These are phyloP conservation scores for Tolypocladium cylindrosporum DNA, from an alignment of 2,329 filamentous ascomycete genomes.

Conservation along the genomic window DNA sequence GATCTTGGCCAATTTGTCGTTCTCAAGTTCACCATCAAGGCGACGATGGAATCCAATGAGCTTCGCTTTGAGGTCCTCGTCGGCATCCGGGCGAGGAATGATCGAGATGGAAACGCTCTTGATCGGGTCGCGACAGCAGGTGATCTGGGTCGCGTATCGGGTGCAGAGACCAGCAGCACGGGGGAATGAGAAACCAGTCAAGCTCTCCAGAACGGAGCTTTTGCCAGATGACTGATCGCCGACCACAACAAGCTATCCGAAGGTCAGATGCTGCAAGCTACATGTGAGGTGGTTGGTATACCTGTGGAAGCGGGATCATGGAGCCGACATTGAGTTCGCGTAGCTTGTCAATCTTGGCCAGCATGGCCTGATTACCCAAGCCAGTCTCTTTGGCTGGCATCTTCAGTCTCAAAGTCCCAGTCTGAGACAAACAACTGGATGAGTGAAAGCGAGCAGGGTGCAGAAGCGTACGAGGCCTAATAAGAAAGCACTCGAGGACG, in stretches of 20 bases:
- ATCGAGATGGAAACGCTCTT: conserved; percentile 26
- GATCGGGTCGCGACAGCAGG: conserved; percentile 16
- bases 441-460: not conserved
- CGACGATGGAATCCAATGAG: conserved; percentile 16
- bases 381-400: conserved; percentile 1
- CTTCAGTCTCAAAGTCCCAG: not conserved
- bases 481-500: not conserved
- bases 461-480: too few species aligned
- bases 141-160: conserved; percentile 31
- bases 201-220: conserved; percentile 68
- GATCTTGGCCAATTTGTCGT: conserved; percentile 22
- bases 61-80: conserved; percentile 5
- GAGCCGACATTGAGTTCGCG: conserved; percentile 28
- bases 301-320: conserved; percentile 38
- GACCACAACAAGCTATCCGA: conserved; percentile 56
- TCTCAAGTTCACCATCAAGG: conserved; percentile 11
- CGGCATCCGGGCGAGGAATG: conserved; percentile 19
- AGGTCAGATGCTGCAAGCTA: not conserved
- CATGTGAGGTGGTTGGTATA: conserved; percentile 35
- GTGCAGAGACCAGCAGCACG: conserved; percentile 34
- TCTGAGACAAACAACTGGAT: not conserved
- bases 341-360: conserved; percentile 30
- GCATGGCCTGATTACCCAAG: conserved; percentile 11
- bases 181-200: conserved; percentile 39
- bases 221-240: conserved; percentile 82